These are phyloP conservation scores for Apiospora rasikravindrae DNA, from an alignment of 2,329 filamentous ascomycete species.

Conservation along the genomic window DNA sequence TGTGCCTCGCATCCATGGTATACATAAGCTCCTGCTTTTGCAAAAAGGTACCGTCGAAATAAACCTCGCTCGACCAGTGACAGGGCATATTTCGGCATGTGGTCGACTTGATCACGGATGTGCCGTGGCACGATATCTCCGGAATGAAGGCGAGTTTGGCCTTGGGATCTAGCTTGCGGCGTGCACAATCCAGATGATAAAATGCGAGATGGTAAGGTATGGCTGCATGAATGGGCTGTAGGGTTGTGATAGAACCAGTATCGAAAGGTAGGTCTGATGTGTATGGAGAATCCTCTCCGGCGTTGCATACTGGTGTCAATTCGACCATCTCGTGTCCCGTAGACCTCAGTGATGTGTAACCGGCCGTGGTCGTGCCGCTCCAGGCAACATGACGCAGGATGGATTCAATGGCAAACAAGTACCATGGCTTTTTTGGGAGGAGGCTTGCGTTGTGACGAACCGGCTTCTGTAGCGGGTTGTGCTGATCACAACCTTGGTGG, in stretches of 20 bases:
- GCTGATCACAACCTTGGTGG: not conserved
- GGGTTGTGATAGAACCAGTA: not conserved
- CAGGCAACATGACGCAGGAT: no score
- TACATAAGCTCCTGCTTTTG: not conserved
- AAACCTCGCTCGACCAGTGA: constrained; percentile 10
- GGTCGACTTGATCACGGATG: not conserved
- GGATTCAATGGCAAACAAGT: not conserved
- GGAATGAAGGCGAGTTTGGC: constrained; percentile 2
- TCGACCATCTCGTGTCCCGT: no score
- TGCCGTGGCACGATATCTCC: constrained; percentile 8
- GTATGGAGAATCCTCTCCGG: no score
- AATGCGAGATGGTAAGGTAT: constrained; percentile 17
- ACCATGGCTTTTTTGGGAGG: not conserved
- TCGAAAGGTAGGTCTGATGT: not conserved
- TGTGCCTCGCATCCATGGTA: not conserved
- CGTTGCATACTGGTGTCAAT: no score
- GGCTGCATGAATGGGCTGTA: not conserved
- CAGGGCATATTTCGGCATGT: not conserved
- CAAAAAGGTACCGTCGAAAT: not conserved
- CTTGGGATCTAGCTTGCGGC: not conserved
- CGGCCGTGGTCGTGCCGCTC: no score
- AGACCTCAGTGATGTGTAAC: no score
- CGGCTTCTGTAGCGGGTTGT: not conserved
- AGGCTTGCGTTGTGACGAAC: not conserved
- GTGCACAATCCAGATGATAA: constrained; percentile 6